Conservation (phyloP, 1,284 basidiomycete species). For the Marasmius tenuissimus region DNA sequence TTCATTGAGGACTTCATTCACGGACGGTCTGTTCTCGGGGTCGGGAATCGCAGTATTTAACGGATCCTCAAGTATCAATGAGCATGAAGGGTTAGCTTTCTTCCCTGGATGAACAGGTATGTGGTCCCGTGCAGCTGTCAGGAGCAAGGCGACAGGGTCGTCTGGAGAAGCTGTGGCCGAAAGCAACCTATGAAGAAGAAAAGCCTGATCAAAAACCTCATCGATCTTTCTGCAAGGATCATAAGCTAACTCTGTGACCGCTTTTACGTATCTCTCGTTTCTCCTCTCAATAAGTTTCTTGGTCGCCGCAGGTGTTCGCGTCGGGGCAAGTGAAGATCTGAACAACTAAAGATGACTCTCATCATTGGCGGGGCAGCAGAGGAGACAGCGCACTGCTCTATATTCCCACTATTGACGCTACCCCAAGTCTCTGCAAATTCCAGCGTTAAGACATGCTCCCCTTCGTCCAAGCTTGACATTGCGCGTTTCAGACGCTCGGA, state of each 20-base stretch:
- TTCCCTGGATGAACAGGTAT: slow-evolving; percentile 61
- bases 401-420: slow-evolving; percentile 44
- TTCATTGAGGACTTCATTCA: slow-evolving; percentile 59
- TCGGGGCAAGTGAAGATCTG: slow-evolving; percentile 42
- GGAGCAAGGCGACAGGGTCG: slow-evolving; percentile 64
- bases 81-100: slow-evolving; percentile 12
- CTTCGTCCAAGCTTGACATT: slow-evolving; percentile 31
- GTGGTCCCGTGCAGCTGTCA: slow-evolving; percentile 66
- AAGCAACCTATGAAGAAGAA: slow-evolving; percentile 50
- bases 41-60: slow-evolving; percentile 37
- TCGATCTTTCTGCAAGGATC: neutral
- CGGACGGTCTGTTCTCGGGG: slow-evolving; percentile 53
- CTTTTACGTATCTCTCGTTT: slow-evolving; percentile 64
- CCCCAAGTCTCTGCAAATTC: slow-evolving; percentile 63
- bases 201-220: neutral
- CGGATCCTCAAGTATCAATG: slow-evolving; percentile 14
- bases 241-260: slow-evolving; percentile 67
- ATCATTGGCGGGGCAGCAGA: neutral
- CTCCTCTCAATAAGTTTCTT: slow-evolving; percentile 76
- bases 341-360: slow-evolving; percentile 9
- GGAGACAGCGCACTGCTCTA: slow-evolving; percentile 25
- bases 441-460: slow-evolving; percentile 72
- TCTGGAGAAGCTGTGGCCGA: slow-evolving; percentile 51
- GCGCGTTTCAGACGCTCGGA: slow-evolving; percentile 15
- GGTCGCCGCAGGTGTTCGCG: slow-evolving; percentile 55